phyloP scores from a whole-genome alignment of 108 stramenopile species.

The Pseudonitzschia pungens region DNA sequence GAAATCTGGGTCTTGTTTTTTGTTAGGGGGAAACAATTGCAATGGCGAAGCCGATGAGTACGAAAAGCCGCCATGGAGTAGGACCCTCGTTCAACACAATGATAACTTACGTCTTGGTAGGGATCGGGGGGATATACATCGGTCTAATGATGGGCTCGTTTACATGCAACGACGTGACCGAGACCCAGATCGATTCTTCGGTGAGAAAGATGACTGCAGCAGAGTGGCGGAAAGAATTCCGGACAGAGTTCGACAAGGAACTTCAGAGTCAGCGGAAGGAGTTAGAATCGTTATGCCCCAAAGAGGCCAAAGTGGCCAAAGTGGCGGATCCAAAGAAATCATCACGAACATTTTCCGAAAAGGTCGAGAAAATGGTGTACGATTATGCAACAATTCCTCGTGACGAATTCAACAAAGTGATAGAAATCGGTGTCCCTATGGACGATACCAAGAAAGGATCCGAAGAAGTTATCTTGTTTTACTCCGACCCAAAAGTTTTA shows the following conservation, averaged over 20 bases:
- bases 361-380: conserved; percentile 17
- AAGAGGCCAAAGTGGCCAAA: too few relatives aligned
- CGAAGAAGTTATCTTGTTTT: conserved; percentile 30
- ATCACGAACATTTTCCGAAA: conserved; percentile 16
- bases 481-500: conserved; percentile 23
- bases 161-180: not conserved
- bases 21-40: too few relatives aligned
- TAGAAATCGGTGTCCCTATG: conserved; percentile 35
- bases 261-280: not conserved
- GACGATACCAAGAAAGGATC: conserved; percentile 26
- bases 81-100: conserved; percentile 19
- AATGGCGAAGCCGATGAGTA: not conserved
- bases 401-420: conserved; percentile 24
- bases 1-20: too few relatives aligned
- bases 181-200: too few relatives aligned
- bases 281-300: not conserved
- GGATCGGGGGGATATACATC: conserved; percentile 29
- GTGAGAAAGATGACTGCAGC: not conserved
- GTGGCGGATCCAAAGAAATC: not conserved
- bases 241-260: not conserved
- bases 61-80: not conserved
- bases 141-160: conserved; percentile 32
- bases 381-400: conserved; percentile 35
- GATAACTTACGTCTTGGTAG: conserved; percentile 26
- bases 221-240: not conserved